Conservation (phyloP, 495 filamentous ascomycete species). For the Podospora conica region DNA sequence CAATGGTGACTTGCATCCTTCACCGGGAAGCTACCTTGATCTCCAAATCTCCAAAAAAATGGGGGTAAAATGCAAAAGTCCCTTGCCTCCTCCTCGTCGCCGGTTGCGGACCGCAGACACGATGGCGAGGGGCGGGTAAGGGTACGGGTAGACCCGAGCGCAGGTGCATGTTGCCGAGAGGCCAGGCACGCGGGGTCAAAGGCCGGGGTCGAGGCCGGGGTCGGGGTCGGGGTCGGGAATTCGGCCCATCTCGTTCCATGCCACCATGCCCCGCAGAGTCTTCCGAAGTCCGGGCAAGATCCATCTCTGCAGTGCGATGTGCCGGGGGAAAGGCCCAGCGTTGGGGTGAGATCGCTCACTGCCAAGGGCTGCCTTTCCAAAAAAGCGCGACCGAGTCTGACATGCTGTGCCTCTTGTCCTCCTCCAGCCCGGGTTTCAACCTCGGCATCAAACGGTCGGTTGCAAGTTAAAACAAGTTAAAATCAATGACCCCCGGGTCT, state of each 20-base stretch:
- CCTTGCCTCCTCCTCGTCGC: background rate
- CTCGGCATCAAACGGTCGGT: background rate
- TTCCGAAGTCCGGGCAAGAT: background rate
- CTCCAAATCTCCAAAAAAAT: background rate
- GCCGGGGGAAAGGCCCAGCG: background rate
- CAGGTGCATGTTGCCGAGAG: background rate
- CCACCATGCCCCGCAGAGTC: background rate
- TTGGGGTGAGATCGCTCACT: background rate
- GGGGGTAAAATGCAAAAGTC: background rate
- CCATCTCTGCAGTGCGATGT: background rate
- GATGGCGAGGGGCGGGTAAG: background rate
- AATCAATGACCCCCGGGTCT: background rate
- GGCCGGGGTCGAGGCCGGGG: background rate
- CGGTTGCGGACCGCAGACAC: background rate
- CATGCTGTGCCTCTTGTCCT: background rate
- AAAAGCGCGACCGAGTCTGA: background rate
- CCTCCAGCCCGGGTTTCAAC: background rate
- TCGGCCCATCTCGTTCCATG: background rate
- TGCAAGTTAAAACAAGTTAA: background rate
- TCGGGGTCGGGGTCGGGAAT: background rate
- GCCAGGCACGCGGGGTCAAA: background rate
- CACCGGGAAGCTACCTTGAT: background rate
- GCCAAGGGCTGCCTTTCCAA: background rate
- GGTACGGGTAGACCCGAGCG: background rate
- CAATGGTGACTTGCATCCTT: background rate